Evolutionary conservation across 2,329 filamentous ascomycete species (phyloP), one percentile per base, ranked within the genome.

Genomic region (Penicillium griseofulvum): DNA sequence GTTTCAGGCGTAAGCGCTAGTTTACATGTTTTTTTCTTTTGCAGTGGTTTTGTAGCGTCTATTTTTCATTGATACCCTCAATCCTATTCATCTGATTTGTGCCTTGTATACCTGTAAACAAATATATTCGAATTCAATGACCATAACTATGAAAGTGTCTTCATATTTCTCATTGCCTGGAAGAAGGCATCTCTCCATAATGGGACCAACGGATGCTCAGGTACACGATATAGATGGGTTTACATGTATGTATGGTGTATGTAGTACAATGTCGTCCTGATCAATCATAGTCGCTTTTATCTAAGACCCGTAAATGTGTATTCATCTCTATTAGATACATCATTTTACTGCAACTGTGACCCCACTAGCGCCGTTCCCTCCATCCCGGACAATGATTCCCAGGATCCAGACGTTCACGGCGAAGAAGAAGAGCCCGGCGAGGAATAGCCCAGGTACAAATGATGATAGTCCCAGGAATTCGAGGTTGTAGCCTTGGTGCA

Each of bases 361-460:
- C 28, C 51, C 52, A 9, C 39, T 33, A 5, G 46, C 39, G 17
- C 28, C 31, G 11, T 49, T 45, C 5, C 73, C 74, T 24, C 81
- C 80, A 72, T 97, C 94, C 2, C 71, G 70, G 7, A 97, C 82
- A 41, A 97, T 86, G 44, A 95, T 78, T 0, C 90, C 89, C 37
- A 99, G 71, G 52, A 97, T 90, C 86, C 90, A 95, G 63, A 86
- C 87, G 71, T 99, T 97, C 16, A 91, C 83, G 1, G 85, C 71
- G 70, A 97, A 97, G 76, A 99, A 97, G 0, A 76, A 76, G 14
- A 96, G 72, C 0, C 89, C 88, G 0, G 90, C 81, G 0, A 83
- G 60, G 85, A 90, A 97, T 1, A 99, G 77, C 0, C 91, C 91
- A 0, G 92, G 91, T 10, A 91, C 82, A 69, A 97, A 99, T 0